Conservation (phyloP, 73 alveolate genomes). For the Paramecium sonneborni region DNA sequence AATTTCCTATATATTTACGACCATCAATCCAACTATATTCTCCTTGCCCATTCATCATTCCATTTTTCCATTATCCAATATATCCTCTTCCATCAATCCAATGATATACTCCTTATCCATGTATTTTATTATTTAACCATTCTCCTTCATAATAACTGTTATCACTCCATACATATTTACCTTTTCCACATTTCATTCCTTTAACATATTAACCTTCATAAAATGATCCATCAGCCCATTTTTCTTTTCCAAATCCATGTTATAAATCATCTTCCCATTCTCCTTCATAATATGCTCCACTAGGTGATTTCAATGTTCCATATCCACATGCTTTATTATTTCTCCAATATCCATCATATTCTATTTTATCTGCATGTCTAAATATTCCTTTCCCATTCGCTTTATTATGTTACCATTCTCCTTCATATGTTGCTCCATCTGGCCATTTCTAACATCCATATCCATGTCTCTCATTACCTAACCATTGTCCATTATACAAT, state of each 20-base stretch:
- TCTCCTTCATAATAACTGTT: constrained; percentile 53
- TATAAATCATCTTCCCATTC: constrained; percentile 54
- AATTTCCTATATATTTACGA: constrained; percentile 71
- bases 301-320: constrained; percentile 38
- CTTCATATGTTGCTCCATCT: constrained; percentile 53
- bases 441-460: constrained; percentile 47
- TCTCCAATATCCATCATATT: constrained; percentile 51
- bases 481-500: not conserved
- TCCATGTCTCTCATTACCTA: constrained; percentile 55
- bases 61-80: constrained; percentile 57
- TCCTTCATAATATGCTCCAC: not conserved
- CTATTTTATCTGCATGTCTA: not conserved
- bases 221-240: constrained; percentile 52
- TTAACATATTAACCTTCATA: constrained; percentile 46
- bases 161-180: constrained; percentile 48
- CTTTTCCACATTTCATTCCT: constrained; percentile 43
- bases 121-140: not conserved
- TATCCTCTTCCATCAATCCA: constrained; percentile 59
- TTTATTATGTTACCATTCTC: constrained; percentile 44
- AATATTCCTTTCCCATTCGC: constrained; percentile 44
- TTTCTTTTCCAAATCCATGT: constrained; percentile 63
- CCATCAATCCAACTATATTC: constrained; percentile 76
- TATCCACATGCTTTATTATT: constrained; percentile 51
- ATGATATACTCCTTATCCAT: constrained; percentile 41
- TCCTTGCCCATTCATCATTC: constrained; percentile 62